Percentiles rank a stretch among this genome's conserved stretches.
These are phyloP conservation scores for Acacia confusa DNA, from an alignment of 306 rosid genomes.

Conservation along the genomic window DNA sequence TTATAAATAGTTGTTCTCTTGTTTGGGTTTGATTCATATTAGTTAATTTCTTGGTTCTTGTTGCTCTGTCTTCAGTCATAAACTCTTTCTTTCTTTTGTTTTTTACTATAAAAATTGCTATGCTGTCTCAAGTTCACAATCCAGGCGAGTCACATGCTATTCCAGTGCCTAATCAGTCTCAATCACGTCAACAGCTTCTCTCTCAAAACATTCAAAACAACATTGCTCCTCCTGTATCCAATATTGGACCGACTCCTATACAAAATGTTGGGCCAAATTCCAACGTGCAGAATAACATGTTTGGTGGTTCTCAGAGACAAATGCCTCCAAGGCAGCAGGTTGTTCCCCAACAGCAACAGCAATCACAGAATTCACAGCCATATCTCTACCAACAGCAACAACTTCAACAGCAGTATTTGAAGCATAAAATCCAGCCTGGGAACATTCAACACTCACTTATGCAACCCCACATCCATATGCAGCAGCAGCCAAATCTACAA, in stretches of 20 bases:
- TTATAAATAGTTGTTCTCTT: neutral
- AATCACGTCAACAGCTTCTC: slow-evolving; percentile 62
- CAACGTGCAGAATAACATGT: slow-evolving; percentile 56
- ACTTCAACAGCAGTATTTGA: slow-evolving; percentile 45
- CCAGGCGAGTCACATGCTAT: slow-evolving; percentile 67
- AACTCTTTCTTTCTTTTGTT: neutral
- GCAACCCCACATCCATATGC: slow-evolving; percentile 67
- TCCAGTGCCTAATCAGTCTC: slow-evolving; percentile 59
- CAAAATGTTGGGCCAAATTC: slow-evolving; percentile 68
- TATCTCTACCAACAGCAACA: slow-evolving; percentile 56
- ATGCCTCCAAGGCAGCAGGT: slow-evolving; percentile 77
- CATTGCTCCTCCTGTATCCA: slow-evolving; percentile 53
- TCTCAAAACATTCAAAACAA: slow-evolving; percentile 73
- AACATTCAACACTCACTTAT: slow-evolving; percentile 20
- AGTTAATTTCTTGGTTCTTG: neutral
- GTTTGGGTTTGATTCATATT: neutral
- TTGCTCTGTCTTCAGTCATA: slow-evolving; percentile 18
- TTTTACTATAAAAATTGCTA: slow-evolving; percentile 48
- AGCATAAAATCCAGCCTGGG: slow-evolving; percentile 49
- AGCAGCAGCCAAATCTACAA: slow-evolving; percentile 71
- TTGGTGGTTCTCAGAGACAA: slow-evolving; percentile 72
- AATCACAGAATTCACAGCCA: slow-evolving; percentile 60
- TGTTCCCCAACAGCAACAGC: slow-evolving; percentile 71
- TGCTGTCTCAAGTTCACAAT: slow-evolving; percentile 60
- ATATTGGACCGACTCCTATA: slow-evolving; percentile 58